Percentiles rank a stretch among this genome's conserved stretches.
These are phyloP conservation scores for Trichophyton benhamiae DNA, from an alignment of 2,329 filamentous ascomycete genomes.

Conservation along the genomic window DNA sequence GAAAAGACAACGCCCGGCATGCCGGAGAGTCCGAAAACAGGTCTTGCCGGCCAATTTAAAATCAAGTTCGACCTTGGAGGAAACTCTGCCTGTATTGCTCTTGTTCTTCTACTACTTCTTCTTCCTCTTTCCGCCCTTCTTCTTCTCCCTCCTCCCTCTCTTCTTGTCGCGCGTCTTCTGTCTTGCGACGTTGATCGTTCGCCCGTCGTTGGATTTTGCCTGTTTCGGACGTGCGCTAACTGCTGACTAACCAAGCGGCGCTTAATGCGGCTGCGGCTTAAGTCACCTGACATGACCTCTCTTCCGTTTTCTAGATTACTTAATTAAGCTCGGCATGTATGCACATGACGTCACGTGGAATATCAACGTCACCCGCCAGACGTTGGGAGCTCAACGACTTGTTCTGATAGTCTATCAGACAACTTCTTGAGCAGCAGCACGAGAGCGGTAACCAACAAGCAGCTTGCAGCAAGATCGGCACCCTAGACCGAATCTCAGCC, in stretches of 20 bases:
- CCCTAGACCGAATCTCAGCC: neutral
- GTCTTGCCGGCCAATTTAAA: neutral
- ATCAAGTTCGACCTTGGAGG: neutral
- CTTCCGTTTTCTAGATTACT: too few species aligned
- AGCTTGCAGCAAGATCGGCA: neutral
- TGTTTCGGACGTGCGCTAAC: neutral
- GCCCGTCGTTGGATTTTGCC: neutral
- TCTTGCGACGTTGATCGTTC: neutral
- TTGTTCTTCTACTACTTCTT: neutral
- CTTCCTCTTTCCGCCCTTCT: too few species aligned
- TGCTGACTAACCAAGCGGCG: neutral
- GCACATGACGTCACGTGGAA: neutral
- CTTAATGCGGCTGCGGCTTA: neutral
- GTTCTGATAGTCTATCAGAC: neutral
- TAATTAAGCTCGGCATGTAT: too few species aligned
- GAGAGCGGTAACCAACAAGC: neutral
- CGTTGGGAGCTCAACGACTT: neutral
- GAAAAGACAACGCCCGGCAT: neutral
- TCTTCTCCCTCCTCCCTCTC: too few species aligned
- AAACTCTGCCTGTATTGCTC: neutral
- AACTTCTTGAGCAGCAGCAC: neutral
- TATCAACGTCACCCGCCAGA: neutral
- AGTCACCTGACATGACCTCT: neutral
- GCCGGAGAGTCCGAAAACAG: neutral
- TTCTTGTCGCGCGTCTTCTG: too few species aligned